Base-by-base conservation (phyloP, 2,329 filamentous ascomycete species). In the Fulvia fulva region DNA sequence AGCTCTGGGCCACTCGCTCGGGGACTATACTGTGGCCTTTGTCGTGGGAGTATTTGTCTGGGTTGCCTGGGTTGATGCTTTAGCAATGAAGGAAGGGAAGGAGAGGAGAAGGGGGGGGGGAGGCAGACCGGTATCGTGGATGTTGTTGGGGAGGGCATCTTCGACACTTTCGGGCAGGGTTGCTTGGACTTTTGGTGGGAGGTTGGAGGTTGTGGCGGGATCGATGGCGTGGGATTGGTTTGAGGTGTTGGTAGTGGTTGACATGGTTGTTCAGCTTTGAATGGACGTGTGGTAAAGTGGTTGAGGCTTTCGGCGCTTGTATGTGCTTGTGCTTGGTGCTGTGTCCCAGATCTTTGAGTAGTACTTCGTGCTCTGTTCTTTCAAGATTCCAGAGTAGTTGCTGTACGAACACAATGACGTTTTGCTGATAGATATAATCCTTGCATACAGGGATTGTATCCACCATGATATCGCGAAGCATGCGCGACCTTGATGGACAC, bases 121-220 rank as follows among this genome's bases (percentile, higher is more conserved):
- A 14, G 50, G 32, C 34, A 50, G 54, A 11, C 32, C 54, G 19
- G 58, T 60, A 19, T 57, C 54, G 45, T 60, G 58, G 3, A 60
- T 37, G 45, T 60, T 60, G 51, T 60, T 57, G 5, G 58, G 58
- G 4, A 60, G 55, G 19, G 55, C 51, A 21, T 57, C 54, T 22
- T 60, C 58, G 45, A 60, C 45, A 8, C 22, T 37, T 22, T 43
- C 58, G 22, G 58, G 58, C 22, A 47, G 44, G n/a, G 51, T 57
- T 9, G 53, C 30, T 25, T 60, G 58, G 50, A 55, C 51, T 45
- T 51, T 54, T 4, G 51, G 54, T 34, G 54, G 54, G 37, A 60
- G 30, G 21, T 58, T 45, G 34, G 58, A 55, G 37, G 50, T 52
- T 21, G 41, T 46, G 30, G 37, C 52, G 19, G 52, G 52, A 43